These are phyloP conservation scores for Tolypocladium pustulatum DNA, from an alignment of 2,329 filamentous ascomycete species.

Conservation along the genomic window DNA sequence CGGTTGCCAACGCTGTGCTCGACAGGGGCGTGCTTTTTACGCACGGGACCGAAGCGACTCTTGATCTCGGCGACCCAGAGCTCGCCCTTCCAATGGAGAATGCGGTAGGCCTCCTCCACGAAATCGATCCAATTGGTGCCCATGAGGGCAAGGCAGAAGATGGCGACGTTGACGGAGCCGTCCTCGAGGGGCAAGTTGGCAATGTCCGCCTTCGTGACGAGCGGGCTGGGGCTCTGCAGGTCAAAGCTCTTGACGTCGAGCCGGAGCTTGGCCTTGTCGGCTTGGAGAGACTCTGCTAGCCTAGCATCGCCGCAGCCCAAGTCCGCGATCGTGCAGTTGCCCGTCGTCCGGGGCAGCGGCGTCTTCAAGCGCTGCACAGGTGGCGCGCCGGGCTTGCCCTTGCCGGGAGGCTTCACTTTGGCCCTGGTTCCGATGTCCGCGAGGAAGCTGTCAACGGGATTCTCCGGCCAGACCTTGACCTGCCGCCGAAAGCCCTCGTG, in stretches of 20 bases:
- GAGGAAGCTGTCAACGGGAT: slow-evolving; percentile 86
- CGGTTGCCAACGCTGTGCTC: slow-evolving; percentile 63
- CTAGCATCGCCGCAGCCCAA: slow-evolving; percentile 88
- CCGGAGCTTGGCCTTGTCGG: slow-evolving; percentile 53
- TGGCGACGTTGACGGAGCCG: slow-evolving; percentile 69
- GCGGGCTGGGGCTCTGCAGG: slow-evolving; percentile 62
- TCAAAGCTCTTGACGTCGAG: slow-evolving; percentile 78
- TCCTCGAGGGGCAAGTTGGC: slow-evolving; percentile 68
- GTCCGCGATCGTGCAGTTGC: slow-evolving; percentile 73
- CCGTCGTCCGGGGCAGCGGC: slow-evolving; percentile 61
- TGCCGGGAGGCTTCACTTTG: slow-evolving; percentile 29
- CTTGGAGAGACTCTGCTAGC: slow-evolving; percentile 59
- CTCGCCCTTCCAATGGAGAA: slow-evolving; percentile 89
- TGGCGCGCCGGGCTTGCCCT: slow-evolving; percentile 17
- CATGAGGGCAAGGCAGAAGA: slow-evolving; percentile 97
- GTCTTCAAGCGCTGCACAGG: slow-evolving; percentile 16
- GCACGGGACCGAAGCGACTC: slow-evolving; percentile 57
- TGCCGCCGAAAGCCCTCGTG: slow-evolving; percentile 94
- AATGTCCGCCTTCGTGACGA: slow-evolving; percentile 85
- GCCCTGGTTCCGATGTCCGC: slow-evolving; percentile 58
- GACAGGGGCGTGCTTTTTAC: slow-evolving; percentile 32
- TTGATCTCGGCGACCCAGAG: slow-evolving; percentile 98
- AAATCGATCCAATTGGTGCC: slow-evolving; percentile 98
- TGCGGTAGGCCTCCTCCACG: slow-evolving; percentile 86
- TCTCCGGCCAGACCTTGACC: slow-evolving; percentile 92